Percentiles rank a stretch among this genome's conserved stretches.
phyloP scores from a whole-genome alignment of 305 asterid genomes.

The Striga hermonthica region DNA sequence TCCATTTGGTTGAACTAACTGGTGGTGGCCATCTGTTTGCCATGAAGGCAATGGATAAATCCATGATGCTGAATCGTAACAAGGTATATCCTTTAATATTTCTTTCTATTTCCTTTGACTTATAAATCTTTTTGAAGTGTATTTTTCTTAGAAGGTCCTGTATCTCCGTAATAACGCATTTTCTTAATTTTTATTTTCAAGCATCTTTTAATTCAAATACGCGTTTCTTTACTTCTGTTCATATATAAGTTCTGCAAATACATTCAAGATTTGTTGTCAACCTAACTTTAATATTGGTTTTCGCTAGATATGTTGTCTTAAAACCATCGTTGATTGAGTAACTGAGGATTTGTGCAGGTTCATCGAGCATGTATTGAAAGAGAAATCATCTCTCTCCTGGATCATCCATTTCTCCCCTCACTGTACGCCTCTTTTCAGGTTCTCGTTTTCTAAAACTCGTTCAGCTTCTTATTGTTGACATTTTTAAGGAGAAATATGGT shows the following conservation, averaged over 20 bases:
- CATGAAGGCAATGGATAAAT: conserved; percentile 99
- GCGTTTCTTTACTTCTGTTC: too few relatives aligned
- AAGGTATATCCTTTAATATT: conserved; percentile 48
- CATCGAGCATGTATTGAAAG: conserved; percentile 95
- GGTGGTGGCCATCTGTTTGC: conserved; percentile 77
- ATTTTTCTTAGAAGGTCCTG: conserved; percentile 6
- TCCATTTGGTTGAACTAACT: conserved; percentile 94
- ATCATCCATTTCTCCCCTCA: conserved; percentile 98
- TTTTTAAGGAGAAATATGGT: not conserved
- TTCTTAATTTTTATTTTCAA: too few relatives aligned
- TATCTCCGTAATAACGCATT: too few relatives aligned
- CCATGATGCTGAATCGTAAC: conserved; percentile 88
- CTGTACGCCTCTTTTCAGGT: conserved; percentile 95
- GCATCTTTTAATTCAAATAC: too few relatives aligned
- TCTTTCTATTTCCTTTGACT: not conserved
- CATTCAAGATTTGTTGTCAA: not conserved
- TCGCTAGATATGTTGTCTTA: conserved; percentile 14
- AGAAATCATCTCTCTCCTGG: conserved; percentile 83
- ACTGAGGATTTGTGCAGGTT: conserved; percentile 57
- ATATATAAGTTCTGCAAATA: not conserved
- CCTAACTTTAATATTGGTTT: not conserved
- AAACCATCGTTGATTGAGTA: conserved; percentile 8
- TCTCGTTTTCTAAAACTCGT: conserved; percentile 31
- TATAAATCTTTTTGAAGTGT: not conserved
- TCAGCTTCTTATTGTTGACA: conserved; percentile 16